Base-by-base conservation (phyloP, 495 filamentous ascomycete species). In the Aspergillus avenaceus region DNA sequence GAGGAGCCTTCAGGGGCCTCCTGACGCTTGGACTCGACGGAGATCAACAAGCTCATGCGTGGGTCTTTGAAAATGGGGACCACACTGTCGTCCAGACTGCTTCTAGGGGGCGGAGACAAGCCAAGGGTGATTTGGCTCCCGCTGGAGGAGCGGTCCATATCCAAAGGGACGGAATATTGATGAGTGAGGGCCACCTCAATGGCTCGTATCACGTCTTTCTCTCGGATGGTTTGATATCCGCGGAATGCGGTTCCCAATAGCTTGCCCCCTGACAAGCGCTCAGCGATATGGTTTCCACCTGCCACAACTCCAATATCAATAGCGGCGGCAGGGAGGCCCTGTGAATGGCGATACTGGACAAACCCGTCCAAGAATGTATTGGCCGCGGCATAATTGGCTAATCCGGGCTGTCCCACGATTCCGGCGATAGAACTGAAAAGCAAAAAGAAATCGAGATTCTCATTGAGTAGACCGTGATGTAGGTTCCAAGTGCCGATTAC, bases 281-380 rank as follows among this genome's bases (percentile, higher is more conserved):
- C 24, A 2, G n/a, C 24, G 1, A 50, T 24, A 16, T 46, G 47
- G 3, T 74, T 76, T 16, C 74, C 62, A 25, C 63, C 69, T 0
- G 59, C 58, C 27, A 80, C 53, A n/a, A 66, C 57, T n/a, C 71
- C 59, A 32, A 80, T 66, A 46, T 67, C 62, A 28, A 80, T 50
- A 0, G 52, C 47, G 2, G 49, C 43, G 0, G 55, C 62, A 2
- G 57, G 42, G 0, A 68, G 45, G 1, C 56, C 54, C n/a, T 41
- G 32, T 1, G 36, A 45, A 14, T 50, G 52, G 0, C 65, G 55
- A 38, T 60, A 68, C 37, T 44, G 50, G 4, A 58, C 50, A 41
- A 66, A 64, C 0, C 52, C 44, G 31, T 66, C 60, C 25, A 61
- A 50, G 27, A 66, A 69, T 7, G 56, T 47, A 40, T 62, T 66